phyloP scores from a whole-genome alignment of 768 basidiomycete genomes.

The Antrodiella citrinella region DNA sequence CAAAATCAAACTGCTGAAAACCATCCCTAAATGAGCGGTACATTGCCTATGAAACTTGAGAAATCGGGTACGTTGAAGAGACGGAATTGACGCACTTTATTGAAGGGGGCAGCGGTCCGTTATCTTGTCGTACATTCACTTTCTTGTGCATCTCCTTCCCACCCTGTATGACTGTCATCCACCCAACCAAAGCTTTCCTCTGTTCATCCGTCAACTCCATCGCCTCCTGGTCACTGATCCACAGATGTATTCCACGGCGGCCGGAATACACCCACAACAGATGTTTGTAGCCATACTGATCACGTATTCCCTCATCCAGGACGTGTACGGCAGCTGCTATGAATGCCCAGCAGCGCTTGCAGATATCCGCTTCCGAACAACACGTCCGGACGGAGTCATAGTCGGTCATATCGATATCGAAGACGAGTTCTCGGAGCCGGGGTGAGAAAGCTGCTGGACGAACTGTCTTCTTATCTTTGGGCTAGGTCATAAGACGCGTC shows the following conservation, averaged over 20 bases:
- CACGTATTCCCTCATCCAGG: slow-evolving; percentile 66
- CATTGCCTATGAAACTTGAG: slow-evolving; percentile 19
- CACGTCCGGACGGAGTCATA: slow-evolving; percentile 95
- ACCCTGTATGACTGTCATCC: slow-evolving; percentile 75
- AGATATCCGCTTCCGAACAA: slow-evolving; percentile 87
- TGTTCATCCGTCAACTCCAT: slow-evolving; percentile 89
- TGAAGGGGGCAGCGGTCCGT: slow-evolving; percentile 58
- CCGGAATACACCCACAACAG: slow-evolving; percentile 99
- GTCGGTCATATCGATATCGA: slow-evolving; percentile 99
- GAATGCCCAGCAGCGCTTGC: slow-evolving; percentile 89
- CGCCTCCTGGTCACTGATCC: slow-evolving; percentile 89
- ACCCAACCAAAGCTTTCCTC: slow-evolving; percentile 78
- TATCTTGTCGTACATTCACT: slow-evolving; percentile 56
- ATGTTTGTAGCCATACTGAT: slow-evolving; percentile 86
- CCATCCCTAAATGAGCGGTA: slow-evolving; percentile 37
- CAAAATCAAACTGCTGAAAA: slow-evolving; percentile 65
- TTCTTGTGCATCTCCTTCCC: slow-evolving; percentile 78
- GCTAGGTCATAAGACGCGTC: slow-evolving; percentile 43
- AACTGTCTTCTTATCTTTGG: slow-evolving; percentile 81
- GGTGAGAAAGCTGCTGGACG: slow-evolving; percentile 65
- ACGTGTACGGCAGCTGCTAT: slow-evolving; percentile 89
- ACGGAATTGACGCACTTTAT: slow-evolving; percentile 39
- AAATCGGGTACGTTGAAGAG: not conserved
- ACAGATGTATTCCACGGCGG: slow-evolving; percentile 95
- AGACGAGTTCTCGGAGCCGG: slow-evolving; percentile 83